These are phyloP conservation scores for Coemansia sp. DNA, from an alignment of 192 early-diverging fungal species.

Conservation along the genomic window DNA sequence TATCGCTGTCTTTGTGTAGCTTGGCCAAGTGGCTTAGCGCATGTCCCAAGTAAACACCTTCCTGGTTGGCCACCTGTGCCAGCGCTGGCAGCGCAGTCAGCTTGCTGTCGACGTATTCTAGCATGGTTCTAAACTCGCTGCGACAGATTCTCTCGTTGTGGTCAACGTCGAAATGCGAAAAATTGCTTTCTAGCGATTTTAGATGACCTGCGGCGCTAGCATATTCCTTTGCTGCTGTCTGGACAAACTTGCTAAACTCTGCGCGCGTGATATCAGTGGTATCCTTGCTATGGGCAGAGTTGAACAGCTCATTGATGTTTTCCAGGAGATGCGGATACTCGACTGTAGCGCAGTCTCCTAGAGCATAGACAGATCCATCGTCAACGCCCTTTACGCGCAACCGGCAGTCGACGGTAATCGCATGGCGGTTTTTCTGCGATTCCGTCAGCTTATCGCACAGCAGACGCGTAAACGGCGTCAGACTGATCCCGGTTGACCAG, in stretches of 20 bases:
- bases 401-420: conserved; percentile 69
- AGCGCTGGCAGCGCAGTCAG: conserved; percentile 77
- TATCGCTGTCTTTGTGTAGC: conserved; percentile 3
- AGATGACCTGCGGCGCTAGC: conserved; percentile 41
- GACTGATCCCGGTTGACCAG: conserved; percentile 75
- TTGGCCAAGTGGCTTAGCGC: conserved; percentile 57
- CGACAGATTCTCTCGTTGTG: conserved; percentile 30
- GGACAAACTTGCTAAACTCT: conserved; percentile 36
- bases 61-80: conserved; percentile 87
- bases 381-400: conserved; percentile 69
- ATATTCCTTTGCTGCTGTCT: conserved; percentile 18
- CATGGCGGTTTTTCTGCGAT: conserved; percentile 43
- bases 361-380: conserved; percentile 68
- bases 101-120: conserved; percentile 49
- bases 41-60: conserved; percentile 80
- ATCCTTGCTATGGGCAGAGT: conserved; percentile 27
- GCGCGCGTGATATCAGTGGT: conserved; percentile 35
- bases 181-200: conserved; percentile 36
- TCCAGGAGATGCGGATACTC: conserved; percentile 59
- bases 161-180: conserved; percentile 41
- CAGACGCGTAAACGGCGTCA: conserved; percentile 59
- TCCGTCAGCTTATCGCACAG: conserved; percentile 50
- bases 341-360: conserved; percentile 89
- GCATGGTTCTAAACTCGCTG: conserved; percentile 43
- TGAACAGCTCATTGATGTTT: conserved; percentile 45